Base-by-base conservation (phyloP, 169 alveolate species). In the Toxoplasma gondii region DNA sequence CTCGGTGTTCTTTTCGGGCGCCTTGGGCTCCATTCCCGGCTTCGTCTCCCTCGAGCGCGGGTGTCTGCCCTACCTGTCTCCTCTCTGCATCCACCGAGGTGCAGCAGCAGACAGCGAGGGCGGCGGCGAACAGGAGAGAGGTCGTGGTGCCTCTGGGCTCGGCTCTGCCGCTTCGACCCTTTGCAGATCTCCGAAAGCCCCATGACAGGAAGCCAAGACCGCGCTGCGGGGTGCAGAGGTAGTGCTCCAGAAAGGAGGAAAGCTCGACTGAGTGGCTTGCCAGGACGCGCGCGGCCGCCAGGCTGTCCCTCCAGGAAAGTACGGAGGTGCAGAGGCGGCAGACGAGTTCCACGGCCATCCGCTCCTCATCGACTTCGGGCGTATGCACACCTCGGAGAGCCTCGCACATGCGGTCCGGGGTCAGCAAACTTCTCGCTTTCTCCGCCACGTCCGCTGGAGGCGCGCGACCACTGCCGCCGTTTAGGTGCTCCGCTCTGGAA, bases 61-160 rank as follows among this genome's bases (percentile, higher is more conserved):
- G 22, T 49, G 58, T 12, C 22, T 12, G 58, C 58, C 12, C 58
- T 49, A 7, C 58, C 58, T 49, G 74, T 1, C 74, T 64, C 7
- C 22, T 31, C 7, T 27, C 31, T 31, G 9, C 67, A 12, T 19
- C 74, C 74, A 78, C 86, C 2, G 39, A n/a, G 19, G 86, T 45
- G 45, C 86, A 78, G 45, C 86, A 78, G 45, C 86, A 78, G 49
- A 78, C 86, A 45, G 45, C 86, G 45, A 78, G 86, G n/a, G 86
- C 39, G 45, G 86, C 86, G 39, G 49, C 86, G 86, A 78, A 78
- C 45, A 78, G 86, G 49, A 36, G 86, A 36, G 49, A 17, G 29
- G 43, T n/a, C 19, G 86, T 19, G 5, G 49, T 78, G 39, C 86
- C 86, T 19, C 45, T 34, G 34, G 16, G 43, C 17, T 69, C 82